phyloP scores from a whole-genome alignment of 2,329 filamentous ascomycete species.

The Hypoxylon sp. region DNA sequence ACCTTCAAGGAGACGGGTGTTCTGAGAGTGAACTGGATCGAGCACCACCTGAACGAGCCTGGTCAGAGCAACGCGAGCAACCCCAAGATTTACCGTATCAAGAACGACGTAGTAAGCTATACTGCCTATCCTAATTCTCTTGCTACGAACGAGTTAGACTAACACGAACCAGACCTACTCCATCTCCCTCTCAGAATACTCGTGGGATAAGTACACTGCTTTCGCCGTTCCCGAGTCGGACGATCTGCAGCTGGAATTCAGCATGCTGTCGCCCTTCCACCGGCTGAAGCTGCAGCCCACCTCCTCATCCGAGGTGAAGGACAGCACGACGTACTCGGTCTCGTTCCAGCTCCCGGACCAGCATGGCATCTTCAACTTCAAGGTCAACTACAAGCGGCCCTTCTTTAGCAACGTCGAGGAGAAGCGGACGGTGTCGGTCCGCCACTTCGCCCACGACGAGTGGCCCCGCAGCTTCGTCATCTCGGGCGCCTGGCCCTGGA shows the following conservation, averaged over 20 bases:
- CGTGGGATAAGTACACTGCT: conserved; percentile 75
- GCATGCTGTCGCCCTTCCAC: conserved; percentile 98
- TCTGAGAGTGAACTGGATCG: conserved; percentile 80
- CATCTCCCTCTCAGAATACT: conserved; percentile 89
- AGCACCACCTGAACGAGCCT: conserved; percentile 74
- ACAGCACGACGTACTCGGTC: conserved; percentile 76
- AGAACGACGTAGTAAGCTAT: conserved; percentile 89
- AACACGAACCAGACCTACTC: conserved; percentile 71
- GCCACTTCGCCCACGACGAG: conserved; percentile 97
- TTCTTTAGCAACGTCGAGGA: conserved; percentile 90
- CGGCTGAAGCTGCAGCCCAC: conserved; percentile 75
- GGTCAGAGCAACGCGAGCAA: conserved; percentile 69
- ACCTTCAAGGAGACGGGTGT: conserved; percentile 95
- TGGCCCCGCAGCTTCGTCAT: conserved; percentile 92
- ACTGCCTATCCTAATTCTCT: background rate
- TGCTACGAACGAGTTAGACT: conserved; percentile 5
- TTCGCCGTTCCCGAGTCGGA: conserved; percentile 76
- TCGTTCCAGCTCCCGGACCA: conserved; percentile 90
- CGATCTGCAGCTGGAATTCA: conserved; percentile 91
- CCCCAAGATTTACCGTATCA: conserved; percentile 90
- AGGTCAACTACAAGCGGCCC: conserved; percentile 94
- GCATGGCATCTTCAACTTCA: conserved; percentile 99
- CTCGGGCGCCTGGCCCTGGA: conserved; percentile 92
- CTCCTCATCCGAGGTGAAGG: conserved; percentile 64
- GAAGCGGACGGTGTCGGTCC: conserved; percentile 92